Conservation (phyloP, 352 stramenopile genomes). For the Phytopythium vexans region DNA sequence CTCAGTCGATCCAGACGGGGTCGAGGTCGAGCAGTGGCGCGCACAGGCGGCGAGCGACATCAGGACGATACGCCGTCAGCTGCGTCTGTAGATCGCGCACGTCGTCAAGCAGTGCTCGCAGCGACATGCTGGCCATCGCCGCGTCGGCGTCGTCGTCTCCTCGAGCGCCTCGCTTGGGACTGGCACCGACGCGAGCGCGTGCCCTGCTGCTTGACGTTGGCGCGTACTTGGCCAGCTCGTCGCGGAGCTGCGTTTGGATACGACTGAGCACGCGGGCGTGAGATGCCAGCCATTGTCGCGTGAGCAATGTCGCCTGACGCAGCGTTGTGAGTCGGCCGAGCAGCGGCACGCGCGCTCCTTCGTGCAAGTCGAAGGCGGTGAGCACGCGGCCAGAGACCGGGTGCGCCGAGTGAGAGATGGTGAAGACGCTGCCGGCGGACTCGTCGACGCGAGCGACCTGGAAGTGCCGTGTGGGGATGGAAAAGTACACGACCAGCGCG, state of each 20-base stretch:
- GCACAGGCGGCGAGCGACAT: constrained; percentile 50
- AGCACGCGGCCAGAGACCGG: constrained; percentile 35
- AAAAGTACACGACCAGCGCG: constrained; percentile 45
- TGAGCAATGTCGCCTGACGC: constrained; percentile 69
- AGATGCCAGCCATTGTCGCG: constrained; percentile 62
- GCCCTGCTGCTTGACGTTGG: constrained; percentile 14
- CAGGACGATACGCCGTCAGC: constrained; percentile 50
- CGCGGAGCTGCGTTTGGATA: constrained; percentile 41
- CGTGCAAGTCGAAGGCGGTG: constrained; percentile 62
- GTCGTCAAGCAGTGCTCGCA: constrained; percentile 44
- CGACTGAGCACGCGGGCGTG: constrained; percentile 38
- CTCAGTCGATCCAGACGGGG: constrained; percentile 5
- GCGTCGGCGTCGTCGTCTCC: too few species aligned
- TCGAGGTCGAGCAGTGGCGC: constrained; percentile 30
- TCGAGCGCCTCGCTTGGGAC: too few species aligned
- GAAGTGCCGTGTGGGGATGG: constrained; percentile 58
- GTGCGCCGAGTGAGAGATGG: constrained; percentile 66
- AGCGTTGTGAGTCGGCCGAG: constrained; percentile 66
- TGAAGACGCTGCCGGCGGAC: constrained; percentile 58
- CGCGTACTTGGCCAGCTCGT: constrained; percentile 62
- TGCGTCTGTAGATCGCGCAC: constrained; percentile 39
- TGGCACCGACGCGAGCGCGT: constrained; percentile 19
- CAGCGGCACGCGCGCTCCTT: constrained; percentile 56
- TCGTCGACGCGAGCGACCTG: constrained; percentile 56
- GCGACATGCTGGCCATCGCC: constrained; percentile 18